Evolutionary conservation across 2,329 filamentous ascomycete genomes (phyloP).

Genomic region (Colletotrichum tanaceti): DNA sequence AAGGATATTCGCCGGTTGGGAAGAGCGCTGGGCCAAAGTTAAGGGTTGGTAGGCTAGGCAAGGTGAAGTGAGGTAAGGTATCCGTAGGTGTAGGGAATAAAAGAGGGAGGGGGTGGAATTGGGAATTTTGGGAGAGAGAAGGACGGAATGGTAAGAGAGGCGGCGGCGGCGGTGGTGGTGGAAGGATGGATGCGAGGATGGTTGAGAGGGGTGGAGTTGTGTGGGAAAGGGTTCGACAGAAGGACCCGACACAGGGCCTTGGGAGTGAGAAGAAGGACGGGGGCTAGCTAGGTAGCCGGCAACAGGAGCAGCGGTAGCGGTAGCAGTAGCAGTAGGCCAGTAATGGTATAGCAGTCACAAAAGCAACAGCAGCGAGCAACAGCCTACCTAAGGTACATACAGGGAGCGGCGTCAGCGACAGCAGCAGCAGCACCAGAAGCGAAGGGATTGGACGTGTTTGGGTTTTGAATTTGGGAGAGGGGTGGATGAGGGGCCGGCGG

Average conservation of each 20-base stretch:
- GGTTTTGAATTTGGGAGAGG: constrained; percentile 5
- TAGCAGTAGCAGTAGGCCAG: neutral
- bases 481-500: neutral
- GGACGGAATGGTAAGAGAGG: constrained; percentile 11
- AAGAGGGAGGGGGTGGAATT: constrained; percentile 21
- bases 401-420: neutral
- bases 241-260: constrained; percentile 8
- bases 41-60: constrained; percentile 4
- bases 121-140: constrained; percentile 10
- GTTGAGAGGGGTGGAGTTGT: constrained; percentile 24
- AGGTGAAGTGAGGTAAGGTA: neutral
- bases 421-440: constrained; percentile 1
- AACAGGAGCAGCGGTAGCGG: neutral
- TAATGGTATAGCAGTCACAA: too few species aligned
- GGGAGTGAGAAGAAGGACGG: neutral
- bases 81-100: constrained; percentile 34
- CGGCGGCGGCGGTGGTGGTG: constrained; percentile 3
- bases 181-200: constrained; percentile 27
- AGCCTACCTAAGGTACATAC: too few species aligned
- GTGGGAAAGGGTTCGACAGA: constrained; percentile 33
- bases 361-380: too few species aligned
- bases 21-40: constrained; percentile 23
- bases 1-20: constrained; percentile 13
- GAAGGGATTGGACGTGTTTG: constrained; percentile 28
- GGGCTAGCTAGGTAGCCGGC: constrained; percentile 1